Evolutionary conservation across 495 filamentous ascomycete species (phyloP).

Genomic region (Podospora fimiseda): DNA sequence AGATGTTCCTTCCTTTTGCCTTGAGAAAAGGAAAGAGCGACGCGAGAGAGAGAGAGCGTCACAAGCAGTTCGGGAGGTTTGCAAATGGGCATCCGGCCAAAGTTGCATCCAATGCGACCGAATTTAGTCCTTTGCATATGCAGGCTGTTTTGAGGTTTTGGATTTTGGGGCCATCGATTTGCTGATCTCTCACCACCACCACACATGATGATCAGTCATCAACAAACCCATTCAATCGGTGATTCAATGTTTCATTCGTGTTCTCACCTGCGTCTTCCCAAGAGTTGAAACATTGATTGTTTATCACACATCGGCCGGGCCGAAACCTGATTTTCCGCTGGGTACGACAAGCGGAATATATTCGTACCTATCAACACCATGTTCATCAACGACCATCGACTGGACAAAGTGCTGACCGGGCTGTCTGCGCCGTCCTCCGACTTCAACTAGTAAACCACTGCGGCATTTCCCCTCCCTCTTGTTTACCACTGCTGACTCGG

Average conservation of each 20-base stretch:
- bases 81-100: not conserved
- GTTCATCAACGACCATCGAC: too few relatives aligned
- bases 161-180: not conserved
- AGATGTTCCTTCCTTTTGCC: not conserved
- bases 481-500: not conserved
- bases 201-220: not conserved
- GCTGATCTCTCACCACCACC: not conserved
- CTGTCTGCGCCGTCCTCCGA: too few relatives aligned
- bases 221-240: not conserved
- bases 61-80: not conserved
- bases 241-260: not conserved
- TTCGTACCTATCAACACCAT: too few relatives aligned
- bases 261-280: too few relatives aligned
- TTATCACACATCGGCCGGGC: not conserved
- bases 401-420: too few relatives aligned
- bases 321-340: not conserved
- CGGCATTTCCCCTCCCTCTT: not conserved
- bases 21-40: not conserved
- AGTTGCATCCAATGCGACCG: not conserved
- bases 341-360: too few relatives aligned
- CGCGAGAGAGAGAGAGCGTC: not conserved
- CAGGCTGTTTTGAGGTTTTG: too few relatives aligned
- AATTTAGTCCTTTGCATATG: not conserved
- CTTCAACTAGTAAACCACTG: too few relatives aligned
- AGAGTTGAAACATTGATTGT: too few relatives aligned